phyloP scores from a whole-genome alignment of 2,329 filamentous ascomycete species.

The Fusarium mundagurra region DNA sequence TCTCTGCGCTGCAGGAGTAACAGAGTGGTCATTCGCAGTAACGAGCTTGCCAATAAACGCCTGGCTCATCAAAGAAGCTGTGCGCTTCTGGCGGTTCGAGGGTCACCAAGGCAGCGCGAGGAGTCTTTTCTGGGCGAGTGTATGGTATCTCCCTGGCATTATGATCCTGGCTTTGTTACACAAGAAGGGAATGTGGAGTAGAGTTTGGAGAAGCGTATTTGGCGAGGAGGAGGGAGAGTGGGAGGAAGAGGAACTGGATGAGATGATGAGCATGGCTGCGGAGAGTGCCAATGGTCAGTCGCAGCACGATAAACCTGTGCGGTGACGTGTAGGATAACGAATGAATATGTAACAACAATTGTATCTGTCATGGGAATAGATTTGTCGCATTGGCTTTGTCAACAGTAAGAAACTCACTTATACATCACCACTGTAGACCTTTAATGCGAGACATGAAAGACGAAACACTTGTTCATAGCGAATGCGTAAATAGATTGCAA shows the following conservation, averaged over 20 bases:
- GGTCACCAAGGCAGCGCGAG: conserved; percentile 84
- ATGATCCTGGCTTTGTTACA: conserved; percentile 90
- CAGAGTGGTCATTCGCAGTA: conserved; percentile 84
- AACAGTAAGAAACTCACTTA: conserved; percentile 26
- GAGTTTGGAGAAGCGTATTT: conserved; percentile 77
- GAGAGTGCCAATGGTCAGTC: conserved; percentile 34
- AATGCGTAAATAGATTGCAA: conserved; percentile 7
- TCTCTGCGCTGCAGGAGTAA: conserved; percentile 81
- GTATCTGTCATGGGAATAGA: conserved; percentile 33
- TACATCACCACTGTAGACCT: conserved; percentile 26
- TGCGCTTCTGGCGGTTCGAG: conserved; percentile 81
- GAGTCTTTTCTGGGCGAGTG: conserved; percentile 94
- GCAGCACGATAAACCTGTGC: conserved; percentile 18
- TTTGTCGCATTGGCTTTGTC: conserved; percentile 6
- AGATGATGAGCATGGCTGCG: conserved; percentile 51
- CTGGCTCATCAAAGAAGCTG: conserved; percentile 85
- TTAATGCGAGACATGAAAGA: background rate
- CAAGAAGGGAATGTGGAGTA: conserved; percentile 91
- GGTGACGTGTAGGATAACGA: conserved; percentile 30
- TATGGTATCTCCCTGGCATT: conserved; percentile 92
- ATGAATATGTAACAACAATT: conserved; percentile 39
- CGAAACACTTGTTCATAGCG: background rate
- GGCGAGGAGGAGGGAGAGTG: conserved; percentile 69
- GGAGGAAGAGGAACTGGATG: conserved; percentile 64
- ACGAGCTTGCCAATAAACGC: conserved; percentile 84